Conservation (phyloP, 352 stramenopile genomes). For the Globisporangium spiculum region DNA sequence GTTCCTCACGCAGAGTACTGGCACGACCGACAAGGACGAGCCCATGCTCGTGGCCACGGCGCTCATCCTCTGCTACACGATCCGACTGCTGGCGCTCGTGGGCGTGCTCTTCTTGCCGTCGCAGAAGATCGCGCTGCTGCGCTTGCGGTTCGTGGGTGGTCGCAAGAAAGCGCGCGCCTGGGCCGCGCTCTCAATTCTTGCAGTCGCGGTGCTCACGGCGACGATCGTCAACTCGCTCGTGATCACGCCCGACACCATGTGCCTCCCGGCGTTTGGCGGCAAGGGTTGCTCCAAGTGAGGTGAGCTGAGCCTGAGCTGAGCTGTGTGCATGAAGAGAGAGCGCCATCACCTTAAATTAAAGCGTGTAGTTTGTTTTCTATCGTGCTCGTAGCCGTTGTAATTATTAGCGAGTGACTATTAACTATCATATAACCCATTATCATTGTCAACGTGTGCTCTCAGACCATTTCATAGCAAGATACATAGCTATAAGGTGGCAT, state of each 20-base stretch:
- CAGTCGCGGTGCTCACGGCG: conserved; percentile 18
- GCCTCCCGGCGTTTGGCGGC: conserved; percentile 29
- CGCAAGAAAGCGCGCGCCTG: conserved; percentile 17
- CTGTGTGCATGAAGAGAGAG: not conserved
- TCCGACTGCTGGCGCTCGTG: conserved; percentile 24
- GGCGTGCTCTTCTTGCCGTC: conserved; percentile 25
- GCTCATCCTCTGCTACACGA: conserved; percentile 25
- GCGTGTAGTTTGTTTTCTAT: not conserved
- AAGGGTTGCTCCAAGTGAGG: conserved; percentile 21
- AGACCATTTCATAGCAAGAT: not conserved
- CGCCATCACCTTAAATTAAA: not conserved
- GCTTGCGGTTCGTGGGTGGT: conserved; percentile 17
- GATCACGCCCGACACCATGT: conserved; percentile 33
- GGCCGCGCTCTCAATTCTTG: conserved; percentile 20
- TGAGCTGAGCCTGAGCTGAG: too few species aligned
- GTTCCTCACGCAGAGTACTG: conserved; percentile 14
- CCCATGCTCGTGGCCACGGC: conserved; percentile 29
- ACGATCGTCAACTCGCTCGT: conserved; percentile 25
- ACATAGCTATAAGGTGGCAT: not conserved
- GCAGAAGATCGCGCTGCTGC: conserved; percentile 20
- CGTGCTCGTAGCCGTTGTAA: not conserved
- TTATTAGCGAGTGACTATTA: not conserved
- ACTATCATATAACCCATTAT: not conserved
- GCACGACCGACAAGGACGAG: conserved; percentile 23
- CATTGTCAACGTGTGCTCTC: not conserved